A percentile compares a stretch with the other conserved stretches of the same genome.
Evolutionary conservation across 192 early-diverging fungal species (phyloP).

Genomic region (Paraglomus brasilianum): DNA sequence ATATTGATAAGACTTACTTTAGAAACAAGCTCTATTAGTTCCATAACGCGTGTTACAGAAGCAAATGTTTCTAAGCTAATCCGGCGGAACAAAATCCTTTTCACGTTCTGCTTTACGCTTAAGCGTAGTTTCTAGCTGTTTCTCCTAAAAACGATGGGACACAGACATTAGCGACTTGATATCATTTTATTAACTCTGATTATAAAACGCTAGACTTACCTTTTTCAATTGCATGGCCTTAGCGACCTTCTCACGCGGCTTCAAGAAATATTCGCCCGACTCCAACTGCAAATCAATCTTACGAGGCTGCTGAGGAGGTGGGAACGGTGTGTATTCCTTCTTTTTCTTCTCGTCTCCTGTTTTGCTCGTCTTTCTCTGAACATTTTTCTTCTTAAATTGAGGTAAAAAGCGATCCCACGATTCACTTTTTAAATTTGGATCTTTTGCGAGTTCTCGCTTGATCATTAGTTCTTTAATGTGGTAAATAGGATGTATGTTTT

Average conservation of each 20-base stretch:
- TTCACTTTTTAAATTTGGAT: constrained; percentile 88
- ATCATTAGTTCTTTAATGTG: constrained; percentile 99
- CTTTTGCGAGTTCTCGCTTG: constrained; percentile 94
- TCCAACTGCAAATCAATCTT: constrained; percentile 93
- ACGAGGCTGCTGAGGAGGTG: constrained; percentile 77
- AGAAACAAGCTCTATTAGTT: too few species aligned
- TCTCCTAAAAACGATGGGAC: constrained; percentile 41
- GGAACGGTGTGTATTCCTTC: constrained; percentile 89
- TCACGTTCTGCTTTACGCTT: constrained; percentile 73
- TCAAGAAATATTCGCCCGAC: constrained; percentile 95
- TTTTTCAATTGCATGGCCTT: constrained; percentile 69
- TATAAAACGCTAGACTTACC: constrained; percentile 38
- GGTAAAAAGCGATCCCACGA: constrained; percentile 98
- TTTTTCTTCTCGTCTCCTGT: constrained; percentile 59
- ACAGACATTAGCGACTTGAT: background rate
- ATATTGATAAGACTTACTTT: too few species aligned
- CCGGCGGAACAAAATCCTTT: constrained; percentile 79
- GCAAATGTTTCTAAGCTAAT: too few species aligned
- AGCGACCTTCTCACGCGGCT: constrained; percentile 64
- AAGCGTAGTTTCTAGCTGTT: constrained; percentile 63
- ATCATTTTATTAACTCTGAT: background rate
- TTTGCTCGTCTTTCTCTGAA: constrained; percentile 62
- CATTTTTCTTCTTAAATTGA: constrained; percentile 91
- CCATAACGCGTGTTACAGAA: too few species aligned
- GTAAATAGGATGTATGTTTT: constrained; percentile 98